Base-by-base conservation (phyloP, 176 grass and related monocot genomes). In the Ensete ventricosum region DNA sequence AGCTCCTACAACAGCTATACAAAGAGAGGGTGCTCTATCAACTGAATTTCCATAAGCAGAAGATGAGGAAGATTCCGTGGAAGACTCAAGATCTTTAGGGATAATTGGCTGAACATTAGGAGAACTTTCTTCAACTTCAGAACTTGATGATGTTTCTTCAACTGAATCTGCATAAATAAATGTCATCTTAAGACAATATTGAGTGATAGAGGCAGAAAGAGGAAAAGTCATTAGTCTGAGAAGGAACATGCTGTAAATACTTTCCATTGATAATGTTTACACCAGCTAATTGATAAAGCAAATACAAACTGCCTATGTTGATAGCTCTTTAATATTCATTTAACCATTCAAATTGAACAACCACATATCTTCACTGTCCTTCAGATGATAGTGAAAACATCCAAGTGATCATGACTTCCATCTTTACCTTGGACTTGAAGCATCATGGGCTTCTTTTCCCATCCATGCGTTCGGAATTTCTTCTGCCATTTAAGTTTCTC, bases 1-100 rank as follows among this genome's bases (percentile, higher is more conserved):
- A 53, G 90, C 90, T 83, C 93, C 93, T 76, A 90, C 80, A 62
- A 97, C 93, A 82, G 93, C 88, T 67, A 97, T 93, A 75, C 90
- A 93, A 77, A 97, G 90, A 88, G 89, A 81, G 54, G 84, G 78
- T 23, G 51, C 22, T 50, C 21, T 79, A 50, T 22, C 9, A 82
- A 73, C 9, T 76, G 73, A 49, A 16, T 27, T 52, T 78, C 80
- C 84, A 26, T 82, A 27, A 59, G 26, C 29, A 55, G 76, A 17
- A 74, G 78, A 65, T 54, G 67, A 65, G 69, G 53, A 67, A 54
- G 62, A 48, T 20, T 78, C 55, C n/a, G 23, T 71, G 3, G 9
- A 82, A 50, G n/a, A 53, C 49, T 62, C 69, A 50, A 71, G n/a
- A 67, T 74, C 68, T 69, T 49, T 60, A 25, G 13, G 62, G 53